Base-by-base conservation (phyloP, 2,329 filamentous ascomycete genomes). In the Phoma sp. region DNA sequence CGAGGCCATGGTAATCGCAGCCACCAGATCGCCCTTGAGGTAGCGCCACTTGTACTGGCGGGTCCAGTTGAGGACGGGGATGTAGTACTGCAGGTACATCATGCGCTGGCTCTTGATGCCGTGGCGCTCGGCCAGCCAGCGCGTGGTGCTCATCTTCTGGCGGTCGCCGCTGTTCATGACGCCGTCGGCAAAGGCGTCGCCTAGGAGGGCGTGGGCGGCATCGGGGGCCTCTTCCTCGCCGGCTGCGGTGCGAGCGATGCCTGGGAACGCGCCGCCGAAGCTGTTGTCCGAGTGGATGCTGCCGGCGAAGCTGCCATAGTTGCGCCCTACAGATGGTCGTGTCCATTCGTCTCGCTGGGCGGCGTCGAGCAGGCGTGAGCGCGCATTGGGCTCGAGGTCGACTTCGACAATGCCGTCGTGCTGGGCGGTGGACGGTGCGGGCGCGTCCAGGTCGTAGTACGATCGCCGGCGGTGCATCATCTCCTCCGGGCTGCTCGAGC, bases 1-100 rank as follows among this genome's bases (percentile, higher is more conserved):
- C 21, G 93, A 96, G n/a, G 93, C 91, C 79, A 99, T 89, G n/a
- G 95, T 98, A 59, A 98, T 74, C 42, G 93, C 93, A 7, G 93
- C 89, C 12, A 96, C 81, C 15, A 98, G 78, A 74, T 99, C 95
- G 40, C 95, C 95, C 64, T 88, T 86, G 40, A 98, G 76, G 75
- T 91, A 96, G 3, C 86, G 84, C 83, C 86, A 87, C 64, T 84
- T 86, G 76, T 99, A 99, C 76, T 96, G 91, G 46, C 81, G 83
- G 58, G 96, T 88, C 95, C 95, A 99, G 60, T 89, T 92, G 61
- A 96, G 79, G 57, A 93, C 91, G 0, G 95, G 95, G 38, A 99
- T 81, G 72, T 99, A 99, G 78, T 99, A 98, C 4, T 89, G 87
- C 57, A 97, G 76, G 72, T 98, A 53, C 92, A 96, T 93, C 58